Base-by-base conservation (phyloP, 2,329 filamentous ascomycete species). In the Ustulina deusta region DNA sequence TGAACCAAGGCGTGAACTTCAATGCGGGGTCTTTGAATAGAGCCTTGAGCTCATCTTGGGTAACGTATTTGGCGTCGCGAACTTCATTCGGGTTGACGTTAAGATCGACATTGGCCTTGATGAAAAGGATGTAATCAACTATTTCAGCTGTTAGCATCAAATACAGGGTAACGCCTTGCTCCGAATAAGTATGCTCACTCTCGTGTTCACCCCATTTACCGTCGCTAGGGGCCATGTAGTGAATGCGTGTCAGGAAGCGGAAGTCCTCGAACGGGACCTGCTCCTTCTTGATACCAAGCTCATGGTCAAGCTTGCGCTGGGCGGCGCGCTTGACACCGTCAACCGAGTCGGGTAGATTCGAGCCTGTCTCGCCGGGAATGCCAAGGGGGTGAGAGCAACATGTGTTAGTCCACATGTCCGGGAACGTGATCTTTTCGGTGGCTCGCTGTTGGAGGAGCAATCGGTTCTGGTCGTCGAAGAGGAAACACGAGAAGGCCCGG, bases 61-160 rank as follows among this genome's bases (percentile, higher is more conserved):
- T 90, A 68, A 97, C 94, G 76, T 97, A 99, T 79, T 90, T 87
- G 25, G 91, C 93, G 72, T 92, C 95, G 76, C 90, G 89, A 55
- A 94, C 94, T 83, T 99, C 96, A 81, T 99, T 99, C 71, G 86
- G 85, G 83, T 94, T 99, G 75, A 89, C 81, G 66, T 93, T 81
- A 57, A 97, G 83, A 75, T 97, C 92, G 65, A 98, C 95, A 71
- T 97, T 91, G 66, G 93, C 92, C 84, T 97, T 93, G 85, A 98
- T 97, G 83, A 99, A 98, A 63, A 99, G 89, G 73, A 99, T 99
- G 81, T 99, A 99, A 81, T 99, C 96, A 78, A 99, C 94, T 96
- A 71, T 17, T 40, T 38, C 52, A 54, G 27, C 7, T 17, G 32
- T 69, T 51, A 73, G 76, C 61, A 76, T 72, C 48, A 13, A 44